Evolutionary conservation across 441 rosid species (phyloP), one percentile per base, ranked within the genome.

Genomic region (Biscutella laevigata): DNA sequence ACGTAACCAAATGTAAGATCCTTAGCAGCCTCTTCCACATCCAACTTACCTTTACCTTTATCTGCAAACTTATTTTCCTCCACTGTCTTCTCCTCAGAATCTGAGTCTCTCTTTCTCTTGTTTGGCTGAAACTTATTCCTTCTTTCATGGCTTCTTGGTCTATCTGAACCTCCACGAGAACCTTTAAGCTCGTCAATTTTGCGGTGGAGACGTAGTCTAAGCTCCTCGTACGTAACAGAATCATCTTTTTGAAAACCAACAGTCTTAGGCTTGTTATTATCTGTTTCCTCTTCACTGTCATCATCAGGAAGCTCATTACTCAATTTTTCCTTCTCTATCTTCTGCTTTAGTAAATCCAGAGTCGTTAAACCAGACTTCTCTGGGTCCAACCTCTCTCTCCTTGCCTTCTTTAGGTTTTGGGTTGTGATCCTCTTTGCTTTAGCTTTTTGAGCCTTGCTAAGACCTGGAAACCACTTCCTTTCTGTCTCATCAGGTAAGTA

Each of bases 201-300:
- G n/a, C n/a, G n/a, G n/a, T n/a, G n/a, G n/a, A n/a, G n/a, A n/a
- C 76, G 68, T 56, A 71, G 66, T 49, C 75, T 67, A 50, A 83
- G 81, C 40, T 76, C 86, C 54, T 86, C 89, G 61, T 76, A 86
- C 0, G 88, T 86, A n/a, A n/a, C n/a, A n/a, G n/a, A n/a, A 6
- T 70, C 71, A 30, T 70, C 67, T 17, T 65, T 78, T 63, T 70
- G 75, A 5, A 66, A 15, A 55, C 68, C 75, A 25, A 68, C 32
- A 50, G 60, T 32, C 49, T 39, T 54, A 48, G 77, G 70, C 41
- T 63, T 61, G 26, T n/a, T n/a, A n/a, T n/a, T n/a, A n/a, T n/a
- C n/a, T n/a, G n/a, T n/a, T n/a, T n/a, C n/a, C n/a, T n/a, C n/a
- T n/a, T n/a, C n/a, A n/a, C n/a, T n/a, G n/a, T n/a, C n/a, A n/a